Evolutionary conservation across 2,329 filamentous ascomycete species (phyloP), one percentile per base, ranked within the genome.

Genomic region (Trichoderma endophyticum): DNA sequence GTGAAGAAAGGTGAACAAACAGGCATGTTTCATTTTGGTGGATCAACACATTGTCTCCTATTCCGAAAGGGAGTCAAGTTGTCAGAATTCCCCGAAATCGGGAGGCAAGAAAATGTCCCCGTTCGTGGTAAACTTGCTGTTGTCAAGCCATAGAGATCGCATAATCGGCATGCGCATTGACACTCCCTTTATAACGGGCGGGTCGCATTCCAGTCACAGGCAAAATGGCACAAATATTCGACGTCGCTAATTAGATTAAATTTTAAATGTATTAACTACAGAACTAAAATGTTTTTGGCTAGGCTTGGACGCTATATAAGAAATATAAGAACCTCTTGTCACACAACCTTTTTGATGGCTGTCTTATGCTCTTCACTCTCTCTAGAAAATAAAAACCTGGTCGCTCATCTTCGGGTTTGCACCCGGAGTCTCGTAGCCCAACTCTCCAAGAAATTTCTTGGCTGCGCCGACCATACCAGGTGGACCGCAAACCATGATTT

Each of bases 1-100:
- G 77, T 94, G 18, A 83, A 84, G 67, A 94, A 93, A 83, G 92
- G 92, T 1, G 87, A 93, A 5, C 83, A 93, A 82, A 84, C 90
- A 51, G 92, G 92, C 56, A 93, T 93, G 91, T 94, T 94, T 80
- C 92, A 94, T 77, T 94, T 91, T 78, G 92, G 92, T n/a, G 92
- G 92, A 0, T 91, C 87, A 7, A 89, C 89, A 1, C 89, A 93
- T 77, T 92, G 90, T 75, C 77, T 94, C 75, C 77, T 94, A 3
- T 93, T 94, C 81, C 81, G 87, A 30, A 84, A 86, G 74, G 86
- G 83, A 0, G 87, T 91, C 36, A 82, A 84, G 69, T 73, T 89
- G 0, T 78, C 82, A 2, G 83, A 78, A 0, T 80, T 84, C 43
- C 83, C 83, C 0, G 74, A 79, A 68, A 73, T 82, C 0, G 80